Base-by-base conservation (phyloP, 164 flowering plant species). In the Kingdonia uniflora region DNA sequence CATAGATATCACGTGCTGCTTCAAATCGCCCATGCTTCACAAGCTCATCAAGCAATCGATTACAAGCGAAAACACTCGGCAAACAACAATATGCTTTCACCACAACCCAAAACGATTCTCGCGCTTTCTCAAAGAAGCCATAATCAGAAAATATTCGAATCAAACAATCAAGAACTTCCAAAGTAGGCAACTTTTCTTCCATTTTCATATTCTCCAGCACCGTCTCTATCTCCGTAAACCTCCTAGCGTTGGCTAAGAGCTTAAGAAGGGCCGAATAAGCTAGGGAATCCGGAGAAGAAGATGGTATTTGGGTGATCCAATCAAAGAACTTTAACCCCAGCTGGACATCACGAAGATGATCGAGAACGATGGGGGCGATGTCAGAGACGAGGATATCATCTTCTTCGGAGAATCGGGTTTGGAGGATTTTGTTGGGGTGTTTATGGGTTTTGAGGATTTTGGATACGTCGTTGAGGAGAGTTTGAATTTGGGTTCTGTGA, bases 261-360 rank as follows among this genome's bases (percentile, higher is more conserved):
- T 78, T 86, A 55, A 86, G 48, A 43, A 83, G 74, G 19, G 95
- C 75, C 47, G 86, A 80, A 62, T 69, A 81, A 45, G 80, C 76
- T 40, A 14, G 58, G 59, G 73, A 70, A 74, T 81, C 65, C 1
- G 74, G 68, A 29, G 76, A 43, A 29, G 76, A 43, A 24, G 35
- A 21, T 19, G 56, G 68, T 38, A 65, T 40, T 4, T 58, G 51
- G 2, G 61, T 62, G 15, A 68, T 62, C 77, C 83, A 80, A 45
- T 67, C 65, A 43, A 71, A 83, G 74, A 85, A 78, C 72, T 68
- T 81, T 14, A 80, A 39, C 19, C 84, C 91, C 60, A 76, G 42
- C 24, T 66, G 71, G 8, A 48, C 65, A 54, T 81, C 66, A 19
- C 48, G 65, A 56, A 81, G 59, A 63, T 68, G 63, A 49, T 80